A percentile compares a stretch with the other conserved stretches of the same genome.
phyloP scores from a whole-genome alignment of 352 stramenopile species.

The Pythium dissotocum region DNA sequence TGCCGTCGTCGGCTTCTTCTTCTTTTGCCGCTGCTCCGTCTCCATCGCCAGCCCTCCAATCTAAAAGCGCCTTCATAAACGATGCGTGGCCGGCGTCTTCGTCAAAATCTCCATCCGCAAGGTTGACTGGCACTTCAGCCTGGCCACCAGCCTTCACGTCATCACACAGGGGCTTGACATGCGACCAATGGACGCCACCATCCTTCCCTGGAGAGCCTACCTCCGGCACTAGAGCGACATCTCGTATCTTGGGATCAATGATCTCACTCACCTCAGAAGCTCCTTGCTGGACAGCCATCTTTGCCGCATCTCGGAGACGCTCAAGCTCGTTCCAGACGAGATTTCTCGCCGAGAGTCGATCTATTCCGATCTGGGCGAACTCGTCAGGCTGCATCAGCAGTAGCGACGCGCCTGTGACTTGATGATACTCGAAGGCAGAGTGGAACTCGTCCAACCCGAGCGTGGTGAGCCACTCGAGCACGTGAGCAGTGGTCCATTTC shows the following conservation, averaged over 20 bases:
- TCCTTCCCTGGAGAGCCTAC: slow-evolving; percentile 29
- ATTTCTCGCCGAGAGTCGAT: slow-evolving; percentile 62
- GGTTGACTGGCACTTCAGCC: slow-evolving; percentile 56
- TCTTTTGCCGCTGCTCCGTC: slow-evolving; percentile 14
- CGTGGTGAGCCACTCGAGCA: slow-evolving; percentile 61
- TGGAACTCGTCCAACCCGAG: slow-evolving; percentile 69
- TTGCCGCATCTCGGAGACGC: slow-evolving; percentile 32
- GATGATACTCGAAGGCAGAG: slow-evolving; percentile 74
- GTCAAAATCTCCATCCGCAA: slow-evolving; percentile 75
- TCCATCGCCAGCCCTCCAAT: slow-evolving; percentile 61
- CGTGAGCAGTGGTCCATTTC: slow-evolving; percentile 56
- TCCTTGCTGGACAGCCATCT: background rate
- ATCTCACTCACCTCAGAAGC: slow-evolving; percentile 36
- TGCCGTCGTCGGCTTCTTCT: slow-evolving; percentile 37
- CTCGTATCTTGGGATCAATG: slow-evolving; percentile 60
- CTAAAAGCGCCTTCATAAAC: slow-evolving; percentile 78
- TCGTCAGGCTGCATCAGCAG: slow-evolving; percentile 49
- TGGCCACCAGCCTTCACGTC: slow-evolving; percentile 18
- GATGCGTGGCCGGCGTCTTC: slow-evolving; percentile 72
- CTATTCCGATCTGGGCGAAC: slow-evolving; percentile 51
- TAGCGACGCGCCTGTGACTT: slow-evolving; percentile 57
- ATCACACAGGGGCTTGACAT: slow-evolving; percentile 57
- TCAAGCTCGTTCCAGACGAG: slow-evolving; percentile 55
- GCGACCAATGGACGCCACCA: slow-evolving; percentile 61
- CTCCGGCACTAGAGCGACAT: slow-evolving; percentile 33